These are phyloP conservation scores for Lepidium sativum DNA, from an alignment of 345 rosid genomes.

Conservation along the genomic window DNA sequence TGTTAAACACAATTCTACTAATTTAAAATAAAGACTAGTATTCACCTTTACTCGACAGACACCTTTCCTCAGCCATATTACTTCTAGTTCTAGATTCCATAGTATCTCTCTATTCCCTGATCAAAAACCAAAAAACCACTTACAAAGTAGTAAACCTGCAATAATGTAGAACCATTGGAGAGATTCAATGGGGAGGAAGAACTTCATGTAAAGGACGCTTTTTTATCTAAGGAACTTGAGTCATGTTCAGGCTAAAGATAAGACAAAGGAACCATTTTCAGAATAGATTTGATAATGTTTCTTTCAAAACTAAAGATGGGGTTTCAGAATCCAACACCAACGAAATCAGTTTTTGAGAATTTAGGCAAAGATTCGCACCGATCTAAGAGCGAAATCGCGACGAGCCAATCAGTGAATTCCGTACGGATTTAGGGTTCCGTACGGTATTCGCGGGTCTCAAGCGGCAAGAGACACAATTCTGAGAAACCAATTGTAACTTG, in stretches of 20 bases:
- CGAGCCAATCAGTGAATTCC: too few relatives aligned
- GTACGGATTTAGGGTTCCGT: too few relatives aligned
- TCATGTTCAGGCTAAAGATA: background rate
- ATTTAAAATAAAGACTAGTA: background rate
- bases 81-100: background rate
- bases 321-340: background rate
- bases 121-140: too few relatives aligned
- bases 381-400: too few relatives aligned
- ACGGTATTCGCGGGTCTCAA: too few relatives aligned
- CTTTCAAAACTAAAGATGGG: background rate
- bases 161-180: background rate
- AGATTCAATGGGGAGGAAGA: too few relatives aligned
- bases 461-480: too few relatives aligned
- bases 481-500: too few relatives aligned
- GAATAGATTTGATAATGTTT: background rate
- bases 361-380: background rate
- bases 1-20: background rate
- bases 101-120: background rate
- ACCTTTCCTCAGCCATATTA: background rate
- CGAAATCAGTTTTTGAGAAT: background rate
- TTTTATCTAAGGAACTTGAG: background rate
- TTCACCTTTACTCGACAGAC: background rate
- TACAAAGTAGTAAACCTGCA: background rate
- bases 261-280: background rate
- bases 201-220: too few relatives aligned